Conservation (phyloP, 2,329 filamentous ascomycete genomes). For the Plectosphaerella cucumerina region DNA sequence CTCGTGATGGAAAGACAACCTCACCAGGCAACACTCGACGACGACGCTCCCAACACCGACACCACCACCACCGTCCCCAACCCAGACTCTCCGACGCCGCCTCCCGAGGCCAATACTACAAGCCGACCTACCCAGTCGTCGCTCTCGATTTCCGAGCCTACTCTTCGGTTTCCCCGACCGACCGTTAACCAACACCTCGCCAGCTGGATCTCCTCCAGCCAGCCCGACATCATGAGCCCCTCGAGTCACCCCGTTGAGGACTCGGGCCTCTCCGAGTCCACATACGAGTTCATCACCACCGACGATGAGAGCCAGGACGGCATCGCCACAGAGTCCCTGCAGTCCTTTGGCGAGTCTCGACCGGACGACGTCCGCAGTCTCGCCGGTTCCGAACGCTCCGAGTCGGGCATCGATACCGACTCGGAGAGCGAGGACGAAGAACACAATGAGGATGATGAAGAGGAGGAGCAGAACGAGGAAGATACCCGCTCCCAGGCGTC, state of each 20-base stretch:
- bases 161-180: constrained; percentile 52
- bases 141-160: constrained; percentile 40
- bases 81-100: neutral
- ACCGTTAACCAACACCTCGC: constrained; percentile 52
- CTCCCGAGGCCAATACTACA: too few relatives aligned
- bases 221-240: constrained; percentile 52
- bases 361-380: constrained; percentile 50
- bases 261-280: constrained; percentile 50
- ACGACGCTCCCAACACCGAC: constrained; percentile 14
- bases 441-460: constrained; percentile 6
- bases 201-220: constrained; percentile 56
- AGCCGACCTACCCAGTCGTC: constrained; percentile 1
- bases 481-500: constrained; percentile 22
- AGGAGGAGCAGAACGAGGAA: constrained; percentile 19
- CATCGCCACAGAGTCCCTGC: constrained; percentile 44
- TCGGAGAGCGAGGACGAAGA: constrained; percentile 5
- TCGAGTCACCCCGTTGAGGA: constrained; percentile 38
- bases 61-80: constrained; percentile 16
- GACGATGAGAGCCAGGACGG: constrained; percentile 49
- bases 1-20: too few relatives aligned
- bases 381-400: constrained; percentile 42
- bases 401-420: constrained; percentile 28
- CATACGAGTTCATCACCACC: constrained; percentile 53
- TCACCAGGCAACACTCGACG: constrained; percentile 5
- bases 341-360: constrained; percentile 43